Evolutionary conservation across 208 protist species (phyloP).

Genomic region (Phytomonas sp.): DNA sequence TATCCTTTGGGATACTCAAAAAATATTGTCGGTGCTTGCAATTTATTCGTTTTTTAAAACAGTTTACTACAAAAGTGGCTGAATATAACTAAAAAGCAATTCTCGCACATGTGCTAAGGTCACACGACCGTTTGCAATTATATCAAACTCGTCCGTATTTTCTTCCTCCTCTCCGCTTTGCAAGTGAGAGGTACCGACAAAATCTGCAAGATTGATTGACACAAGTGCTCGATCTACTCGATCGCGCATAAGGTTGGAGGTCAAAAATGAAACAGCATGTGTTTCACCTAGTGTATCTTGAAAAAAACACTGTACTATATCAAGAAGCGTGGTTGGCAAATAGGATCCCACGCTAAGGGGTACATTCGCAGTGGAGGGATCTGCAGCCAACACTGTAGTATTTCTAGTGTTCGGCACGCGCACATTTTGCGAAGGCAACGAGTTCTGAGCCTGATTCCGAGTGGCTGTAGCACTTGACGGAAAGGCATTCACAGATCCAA

Average conservation of each 20-base stretch:
- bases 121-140: not conserved
- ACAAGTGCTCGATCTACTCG: slow-evolving; percentile 60
- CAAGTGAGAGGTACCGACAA: slow-evolving; percentile 30
- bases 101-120: slow-evolving; percentile 5
- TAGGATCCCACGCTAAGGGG: not conserved
- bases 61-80: slow-evolving; percentile 3
- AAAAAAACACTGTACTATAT: slow-evolving; percentile 46
- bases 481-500: not conserved
- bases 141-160: slow-evolving; percentile 26
- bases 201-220: slow-evolving; percentile 44
- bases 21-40: not conserved
- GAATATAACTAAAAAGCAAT: slow-evolving; percentile 12
- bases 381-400: not conserved
- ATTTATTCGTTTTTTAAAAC: not conserved
- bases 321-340: slow-evolving; percentile 20
- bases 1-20: not conserved
- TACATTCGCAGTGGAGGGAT: not conserved
- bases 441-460: not conserved
- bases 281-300: slow-evolving; percentile 44
- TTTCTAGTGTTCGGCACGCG: not conserved
- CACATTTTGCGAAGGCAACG: not conserved
- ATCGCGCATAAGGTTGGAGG: slow-evolving; percentile 42
- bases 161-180: slow-evolving; percentile 22
- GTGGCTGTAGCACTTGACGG: not conserved
- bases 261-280: slow-evolving; percentile 44